Conservation (phyloP, 768 basidiomycete genomes). For the Trametes sanguinea region DNA sequence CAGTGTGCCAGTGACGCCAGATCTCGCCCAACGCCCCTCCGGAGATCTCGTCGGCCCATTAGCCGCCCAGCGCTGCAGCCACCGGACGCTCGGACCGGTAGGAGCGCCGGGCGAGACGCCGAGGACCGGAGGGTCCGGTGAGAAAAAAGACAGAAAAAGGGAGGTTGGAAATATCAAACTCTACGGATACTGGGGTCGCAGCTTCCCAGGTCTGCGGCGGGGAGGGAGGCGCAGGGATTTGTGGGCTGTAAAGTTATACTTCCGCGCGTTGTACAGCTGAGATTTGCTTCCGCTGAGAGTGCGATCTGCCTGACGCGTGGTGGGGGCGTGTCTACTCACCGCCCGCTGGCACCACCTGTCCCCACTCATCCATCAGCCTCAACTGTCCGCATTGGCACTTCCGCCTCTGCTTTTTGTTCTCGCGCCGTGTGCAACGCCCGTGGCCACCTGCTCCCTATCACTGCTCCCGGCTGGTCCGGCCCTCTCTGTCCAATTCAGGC, state of each 20-base stretch:
- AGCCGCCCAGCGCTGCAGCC: too few species aligned
- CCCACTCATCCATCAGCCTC: background rate
- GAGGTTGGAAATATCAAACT: constrained; percentile 20
- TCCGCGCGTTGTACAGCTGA: constrained; percentile 21
- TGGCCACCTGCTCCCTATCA: background rate
- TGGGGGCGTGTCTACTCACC: constrained; percentile 24
- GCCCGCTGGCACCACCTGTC: constrained; percentile 7
- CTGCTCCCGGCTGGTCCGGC: constrained; percentile 8
- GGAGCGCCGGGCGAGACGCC: background rate
- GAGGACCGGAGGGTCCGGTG: constrained; percentile 1
- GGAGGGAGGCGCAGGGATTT: background rate
- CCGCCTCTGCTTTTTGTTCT: constrained; percentile 1
- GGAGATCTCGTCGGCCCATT: too few species aligned
- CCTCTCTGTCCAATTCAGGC: constrained; percentile 21
- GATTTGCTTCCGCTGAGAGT: constrained; percentile 31
- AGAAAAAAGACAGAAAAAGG: background rate
- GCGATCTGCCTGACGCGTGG: constrained; percentile 24
- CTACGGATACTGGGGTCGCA: constrained; percentile 18
- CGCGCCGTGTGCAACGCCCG: background rate
- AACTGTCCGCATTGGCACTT: background rate
- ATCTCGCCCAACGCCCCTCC: too few species aligned
- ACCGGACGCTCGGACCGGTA: constrained; percentile 9
- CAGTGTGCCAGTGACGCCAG: background rate
- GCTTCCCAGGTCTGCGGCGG: constrained; percentile 14
- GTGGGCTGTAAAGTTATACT: constrained; percentile 12